phyloP scores from a whole-genome alignment of 176 grass and related monocot genomes.

The maize (Zea mays) region Zm-B73-REFERENCE-NAM-5.0 NC_050096.1:72506001-72506500 shows the following conservation, averaged over 20 bases:
- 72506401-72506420: constrained; percentile 52
- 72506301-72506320: background rate
- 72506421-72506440: constrained; percentile 62
- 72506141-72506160: too few relatives aligned
- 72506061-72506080: too few relatives aligned
- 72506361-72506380: constrained; percentile 69
- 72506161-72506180: too few relatives aligned
- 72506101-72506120: too few relatives aligned
- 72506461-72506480: constrained; percentile 90
- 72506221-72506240: background rate
- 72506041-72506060: too few relatives aligned
- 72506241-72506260: background rate
- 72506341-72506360: constrained; percentile 98
- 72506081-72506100: too few relatives aligned
- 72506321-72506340: constrained; percentile 51
- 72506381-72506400: constrained; percentile 64
- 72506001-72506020: too few relatives aligned
- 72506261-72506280: background rate
- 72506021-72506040: too few relatives aligned
- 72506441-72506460: constrained; percentile 92
- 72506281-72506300: background rate
- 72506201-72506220: too few relatives aligned
- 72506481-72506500: constrained; percentile 88
- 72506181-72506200: too few relatives aligned
- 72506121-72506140: too few relatives aligned